phyloP scores from a whole-genome alignment of 2,329 filamentous ascomycete genomes.

The Penicillium sp. region DNA sequence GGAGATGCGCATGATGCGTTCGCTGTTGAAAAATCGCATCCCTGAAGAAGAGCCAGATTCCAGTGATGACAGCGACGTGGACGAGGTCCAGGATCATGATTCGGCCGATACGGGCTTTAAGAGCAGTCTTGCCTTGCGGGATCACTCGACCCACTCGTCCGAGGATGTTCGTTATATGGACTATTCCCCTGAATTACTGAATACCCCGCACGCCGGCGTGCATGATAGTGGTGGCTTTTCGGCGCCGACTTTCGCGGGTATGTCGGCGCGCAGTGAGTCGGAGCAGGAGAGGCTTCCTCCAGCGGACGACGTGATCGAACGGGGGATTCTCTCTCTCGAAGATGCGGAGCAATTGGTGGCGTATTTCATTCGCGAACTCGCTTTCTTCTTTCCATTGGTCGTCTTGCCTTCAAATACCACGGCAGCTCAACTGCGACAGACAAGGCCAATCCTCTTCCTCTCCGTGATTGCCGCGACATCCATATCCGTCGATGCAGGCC shows the following conservation, averaged over 20 bases:
- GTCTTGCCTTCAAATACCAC: constrained; percentile 24
- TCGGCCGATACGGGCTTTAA: constrained; percentile 15
- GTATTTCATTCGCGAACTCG: constrained; percentile 27
- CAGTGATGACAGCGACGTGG: constrained; percentile 18
- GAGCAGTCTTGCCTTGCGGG: constrained; percentile 12
- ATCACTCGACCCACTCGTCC: constrained; percentile 17
- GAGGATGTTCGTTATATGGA: constrained; percentile 19
- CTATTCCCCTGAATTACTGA: constrained; percentile 21
- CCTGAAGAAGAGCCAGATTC: constrained; percentile 24
- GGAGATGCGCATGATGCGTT: constrained; percentile 34
- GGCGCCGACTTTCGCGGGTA: constrained; percentile 14
- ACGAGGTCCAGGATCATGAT: constrained; percentile 10
- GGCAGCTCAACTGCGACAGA: constrained; percentile 24
- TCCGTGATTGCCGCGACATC: constrained; percentile 59
- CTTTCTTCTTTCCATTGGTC: constrained; percentile 26
- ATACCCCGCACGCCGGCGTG: constrained; percentile 13
- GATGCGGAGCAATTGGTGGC: constrained; percentile 27
- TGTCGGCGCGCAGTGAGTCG: constrained; percentile 13
- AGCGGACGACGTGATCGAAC: constrained; percentile 26
- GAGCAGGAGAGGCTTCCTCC: constrained; percentile 11
- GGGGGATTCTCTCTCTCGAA: constrained; percentile 26
- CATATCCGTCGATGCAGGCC: constrained; percentile 43
- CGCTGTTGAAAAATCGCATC: constrained; percentile 28
- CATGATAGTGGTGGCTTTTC: constrained; percentile 16
- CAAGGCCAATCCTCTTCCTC: constrained; percentile 60